Conservation (phyloP, 441 rosid species). For the Corymbia calophylla region DNA sequence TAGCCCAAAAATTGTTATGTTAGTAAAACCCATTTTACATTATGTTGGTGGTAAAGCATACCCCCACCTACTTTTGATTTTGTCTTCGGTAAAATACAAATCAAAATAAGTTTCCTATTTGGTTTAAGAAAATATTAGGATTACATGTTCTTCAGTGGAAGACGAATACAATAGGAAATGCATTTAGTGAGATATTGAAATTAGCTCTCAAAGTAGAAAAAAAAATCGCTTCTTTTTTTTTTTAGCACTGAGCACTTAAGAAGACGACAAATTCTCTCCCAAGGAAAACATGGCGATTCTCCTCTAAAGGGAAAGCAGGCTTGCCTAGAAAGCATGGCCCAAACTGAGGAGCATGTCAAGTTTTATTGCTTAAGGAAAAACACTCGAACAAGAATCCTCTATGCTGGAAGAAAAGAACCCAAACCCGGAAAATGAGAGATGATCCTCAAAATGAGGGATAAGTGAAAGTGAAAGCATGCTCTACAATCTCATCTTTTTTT, state of each 20-base stretch:
- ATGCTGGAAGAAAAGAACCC: background rate
- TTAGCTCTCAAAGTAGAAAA: background rate
- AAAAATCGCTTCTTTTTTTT: too few species aligned
- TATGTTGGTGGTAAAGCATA: too few species aligned
- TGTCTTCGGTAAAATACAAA: background rate
- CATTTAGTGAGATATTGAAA: background rate
- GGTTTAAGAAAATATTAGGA: too few species aligned
- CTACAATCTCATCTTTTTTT: background rate
- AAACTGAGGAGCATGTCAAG: background rate
- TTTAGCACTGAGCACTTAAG: too few species aligned
- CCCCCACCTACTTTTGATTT: too few species aligned
- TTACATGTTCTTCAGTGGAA: background rate
- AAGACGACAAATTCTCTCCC: background rate
- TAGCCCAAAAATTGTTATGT: too few species aligned
- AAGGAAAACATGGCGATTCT: background rate
- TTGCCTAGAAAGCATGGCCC: background rate
- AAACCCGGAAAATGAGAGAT: too few species aligned
- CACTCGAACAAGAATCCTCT: background rate
- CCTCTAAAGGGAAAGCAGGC: background rate
- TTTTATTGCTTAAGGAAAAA: too few species aligned
- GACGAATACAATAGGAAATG: background rate
- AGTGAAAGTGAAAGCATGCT: background rate
- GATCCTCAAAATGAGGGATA: too few species aligned
- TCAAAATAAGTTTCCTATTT: background rate
- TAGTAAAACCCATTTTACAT: too few species aligned